phyloP scores from a whole-genome alignment of 129 eudicot species.

The Heracleum sosnowskyi region DNA sequence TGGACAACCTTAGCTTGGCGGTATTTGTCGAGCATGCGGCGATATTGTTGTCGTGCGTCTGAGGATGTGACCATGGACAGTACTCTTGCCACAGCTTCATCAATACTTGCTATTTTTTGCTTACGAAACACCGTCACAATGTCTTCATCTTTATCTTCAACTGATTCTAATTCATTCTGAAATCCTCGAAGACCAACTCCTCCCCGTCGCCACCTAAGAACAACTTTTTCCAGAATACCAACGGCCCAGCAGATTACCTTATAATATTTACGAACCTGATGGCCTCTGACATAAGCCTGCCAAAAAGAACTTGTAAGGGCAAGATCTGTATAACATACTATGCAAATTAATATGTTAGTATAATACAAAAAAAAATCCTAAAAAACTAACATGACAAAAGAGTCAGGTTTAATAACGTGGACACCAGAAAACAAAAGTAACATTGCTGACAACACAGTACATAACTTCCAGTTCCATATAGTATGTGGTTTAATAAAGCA shows the following conservation, averaged over 20 bases:
- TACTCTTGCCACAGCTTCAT: slow-evolving; percentile 80
- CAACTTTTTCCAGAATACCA: slow-evolving; percentile 73
- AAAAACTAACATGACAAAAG: background rate
- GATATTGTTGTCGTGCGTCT: slow-evolving; percentile 86
- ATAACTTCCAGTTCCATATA: background rate
- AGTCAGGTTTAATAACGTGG: background rate
- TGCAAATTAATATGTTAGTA: background rate
- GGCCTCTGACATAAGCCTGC: slow-evolving; percentile 96
- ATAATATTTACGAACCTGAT: slow-evolving; percentile 72
- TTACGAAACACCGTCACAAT: slow-evolving; percentile 66
- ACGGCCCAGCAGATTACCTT: slow-evolving; percentile 92
- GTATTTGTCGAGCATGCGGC: slow-evolving; percentile 69
- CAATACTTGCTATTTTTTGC: slow-evolving; percentile 62
- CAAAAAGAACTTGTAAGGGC: slow-evolving; percentile 15
- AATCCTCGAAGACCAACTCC: slow-evolving; percentile 88
- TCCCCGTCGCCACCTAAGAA: slow-evolving; percentile 89
- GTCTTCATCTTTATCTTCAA: slow-evolving; percentile 85
- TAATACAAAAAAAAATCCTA: background rate
- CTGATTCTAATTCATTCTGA: slow-evolving; percentile 31
- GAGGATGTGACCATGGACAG: slow-evolving; percentile 79
- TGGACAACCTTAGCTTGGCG: slow-evolving; percentile 70
- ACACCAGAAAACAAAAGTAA: background rate
- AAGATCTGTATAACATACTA: background rate
- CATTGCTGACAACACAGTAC: background rate
- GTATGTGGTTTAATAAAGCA: background rate